Conservation (phyloP, 768 basidiomycete species). For the Holtermannia corniformis region DNA sequence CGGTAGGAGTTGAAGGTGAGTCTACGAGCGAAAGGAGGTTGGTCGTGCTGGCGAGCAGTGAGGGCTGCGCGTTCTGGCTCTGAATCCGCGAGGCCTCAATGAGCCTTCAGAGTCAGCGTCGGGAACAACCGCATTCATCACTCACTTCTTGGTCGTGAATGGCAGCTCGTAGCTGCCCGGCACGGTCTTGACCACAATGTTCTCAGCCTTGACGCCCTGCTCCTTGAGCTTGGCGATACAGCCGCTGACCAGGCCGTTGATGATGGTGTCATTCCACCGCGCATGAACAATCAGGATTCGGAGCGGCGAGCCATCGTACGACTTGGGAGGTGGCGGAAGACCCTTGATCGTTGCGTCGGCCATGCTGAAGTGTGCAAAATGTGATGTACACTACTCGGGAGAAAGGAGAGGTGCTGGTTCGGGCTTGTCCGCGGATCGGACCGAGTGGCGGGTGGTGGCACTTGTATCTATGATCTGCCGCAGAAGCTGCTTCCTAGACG, state of each 20-base stretch:
- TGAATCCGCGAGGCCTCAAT: conserved; percentile 81
- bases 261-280: conserved; percentile 84
- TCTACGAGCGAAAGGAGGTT: conserved; percentile 47
- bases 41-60: conserved; percentile 54
- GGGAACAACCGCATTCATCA: conserved; percentile 5
- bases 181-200: conserved; percentile 83
- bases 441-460: no score
- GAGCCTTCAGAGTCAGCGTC: conserved; percentile 50
- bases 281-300: conserved; percentile 91
- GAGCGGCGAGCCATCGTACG: conserved; percentile 68
- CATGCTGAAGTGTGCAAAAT: conserved; percentile 15
- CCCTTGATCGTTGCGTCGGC: conserved; percentile 63
- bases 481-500: no score
- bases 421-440: no score
- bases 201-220: conserved; percentile 74
- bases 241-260: conserved; percentile 74
- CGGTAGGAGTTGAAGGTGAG: conserved; percentile 47
- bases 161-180: conserved; percentile 95
- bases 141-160: conserved; percentile 68
- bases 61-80: conserved; percentile 63
- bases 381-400: not conserved
- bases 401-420: not conserved
- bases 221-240: conserved; percentile 69
- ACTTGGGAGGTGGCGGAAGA: conserved; percentile 51
- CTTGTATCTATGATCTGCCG: no score